These are phyloP conservation scores for Conticribra guillardii DNA, from an alignment of 108 stramenopile genomes.

Conservation along the genomic window DNA sequence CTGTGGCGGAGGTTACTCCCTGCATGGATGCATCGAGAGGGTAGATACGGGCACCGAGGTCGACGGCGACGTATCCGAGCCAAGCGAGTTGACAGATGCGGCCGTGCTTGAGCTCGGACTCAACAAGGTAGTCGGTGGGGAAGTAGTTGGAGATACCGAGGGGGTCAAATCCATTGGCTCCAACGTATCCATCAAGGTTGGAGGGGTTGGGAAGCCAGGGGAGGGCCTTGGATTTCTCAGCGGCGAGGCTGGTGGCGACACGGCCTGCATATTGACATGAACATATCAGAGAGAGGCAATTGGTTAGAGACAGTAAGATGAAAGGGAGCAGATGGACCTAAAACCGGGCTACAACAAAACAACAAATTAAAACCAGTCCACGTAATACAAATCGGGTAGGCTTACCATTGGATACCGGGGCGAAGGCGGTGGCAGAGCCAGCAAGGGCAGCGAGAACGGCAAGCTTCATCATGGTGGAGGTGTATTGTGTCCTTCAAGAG, in stretches of 20 bases:
- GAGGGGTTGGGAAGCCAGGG: constrained; percentile 92
- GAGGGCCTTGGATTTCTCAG: constrained; percentile 68
- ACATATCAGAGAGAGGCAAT: background rate
- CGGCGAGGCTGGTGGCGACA: constrained; percentile 44
- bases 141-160: constrained; percentile 88
- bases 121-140: constrained; percentile 91
- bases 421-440: constrained; percentile 70
- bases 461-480: constrained; percentile 67
- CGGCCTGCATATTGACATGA: constrained; percentile 25
- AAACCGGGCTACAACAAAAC: no score
- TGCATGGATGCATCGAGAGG: constrained; percentile 81
- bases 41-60: constrained; percentile 80
- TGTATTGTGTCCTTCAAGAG: no score
- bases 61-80: constrained; percentile 91
- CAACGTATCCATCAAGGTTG: constrained; percentile 88
- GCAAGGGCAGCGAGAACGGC: constrained; percentile 63
- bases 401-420: constrained; percentile 56
- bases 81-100: constrained; percentile 93
- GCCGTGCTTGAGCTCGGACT: constrained; percentile 96
- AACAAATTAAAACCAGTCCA: no score
- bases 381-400: background rate
- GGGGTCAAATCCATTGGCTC: constrained; percentile 92
- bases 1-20: constrained; percentile 81
- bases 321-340: no score
- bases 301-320: background rate